These are phyloP conservation scores for Botrytis squamosa DNA, from an alignment of 2,329 filamentous ascomycete species.

Conservation along the genomic window DNA sequence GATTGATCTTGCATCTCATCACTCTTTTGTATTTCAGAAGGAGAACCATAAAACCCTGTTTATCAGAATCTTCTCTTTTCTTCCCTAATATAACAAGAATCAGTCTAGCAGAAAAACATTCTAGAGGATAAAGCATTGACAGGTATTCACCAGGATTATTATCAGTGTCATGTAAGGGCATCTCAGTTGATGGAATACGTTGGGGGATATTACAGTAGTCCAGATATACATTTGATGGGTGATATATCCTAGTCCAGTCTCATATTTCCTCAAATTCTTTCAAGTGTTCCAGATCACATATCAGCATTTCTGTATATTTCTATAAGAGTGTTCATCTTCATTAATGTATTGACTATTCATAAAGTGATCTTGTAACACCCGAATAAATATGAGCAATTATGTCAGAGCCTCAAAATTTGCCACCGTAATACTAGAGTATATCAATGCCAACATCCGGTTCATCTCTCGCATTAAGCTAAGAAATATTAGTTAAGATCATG, in stretches of 20 bases:
- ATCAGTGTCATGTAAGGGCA: no score
- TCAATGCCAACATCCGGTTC: background rate
- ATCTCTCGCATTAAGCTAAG: background rate
- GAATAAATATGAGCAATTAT: background rate
- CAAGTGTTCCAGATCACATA: background rate
- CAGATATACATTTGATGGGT: no score
- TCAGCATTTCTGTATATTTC: background rate
- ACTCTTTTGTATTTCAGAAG: background rate
- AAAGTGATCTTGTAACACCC: background rate
- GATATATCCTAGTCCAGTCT: no score
- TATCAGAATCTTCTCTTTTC: rapidly evolving
- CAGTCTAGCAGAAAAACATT: background rate
- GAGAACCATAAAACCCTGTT: rapidly evolving
- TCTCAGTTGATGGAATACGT: no score
- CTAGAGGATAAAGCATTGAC: no score
- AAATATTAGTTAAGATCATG: background rate
- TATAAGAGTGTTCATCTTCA: background rate
- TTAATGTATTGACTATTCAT: background rate
- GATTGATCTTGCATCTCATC: rapidly evolving
- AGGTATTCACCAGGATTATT: no score
- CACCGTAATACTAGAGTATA: background rate
- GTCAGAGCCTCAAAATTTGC: background rate
- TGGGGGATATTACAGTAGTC: no score
- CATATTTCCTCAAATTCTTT: background rate
- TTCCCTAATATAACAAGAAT: rapidly evolving